Percentiles rank a stretch among this genome's conserved stretches.
Evolutionary conservation across 352 stramenopile genomes (phyloP).

Genomic region (Globisporangium solare): DNA sequence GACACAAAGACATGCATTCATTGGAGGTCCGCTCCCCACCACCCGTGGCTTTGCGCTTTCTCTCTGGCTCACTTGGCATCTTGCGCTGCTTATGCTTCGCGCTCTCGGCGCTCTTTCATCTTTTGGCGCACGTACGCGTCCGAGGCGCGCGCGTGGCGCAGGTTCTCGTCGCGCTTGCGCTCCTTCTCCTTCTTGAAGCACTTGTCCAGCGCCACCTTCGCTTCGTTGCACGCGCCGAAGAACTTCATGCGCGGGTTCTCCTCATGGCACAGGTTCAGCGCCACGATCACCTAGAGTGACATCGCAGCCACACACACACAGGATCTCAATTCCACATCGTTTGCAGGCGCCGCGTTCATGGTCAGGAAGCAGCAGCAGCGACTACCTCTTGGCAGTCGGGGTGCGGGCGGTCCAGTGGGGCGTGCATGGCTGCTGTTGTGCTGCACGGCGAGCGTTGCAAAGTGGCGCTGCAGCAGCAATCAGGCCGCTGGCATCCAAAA

Average conservation of each 20-base stretch:
- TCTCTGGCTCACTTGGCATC: neutral
- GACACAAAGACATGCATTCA: neutral
- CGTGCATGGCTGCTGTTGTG: slow-evolving; percentile 42
- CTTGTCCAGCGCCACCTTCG: slow-evolving; percentile 71
- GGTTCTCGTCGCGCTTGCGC: slow-evolving; percentile 54
- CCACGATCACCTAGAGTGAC: slow-evolving; percentile 57
- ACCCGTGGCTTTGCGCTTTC: neutral
- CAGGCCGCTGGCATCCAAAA: too few species aligned
- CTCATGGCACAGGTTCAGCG: slow-evolving; percentile 65
- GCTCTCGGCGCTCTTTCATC: slow-evolving; percentile 66
- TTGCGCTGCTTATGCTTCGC: slow-evolving; percentile 15
- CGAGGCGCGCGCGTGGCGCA: slow-evolving; percentile 57
- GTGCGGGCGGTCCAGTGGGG: slow-evolving; percentile 74
- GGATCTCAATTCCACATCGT: neutral
- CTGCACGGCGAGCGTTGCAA: slow-evolving; percentile 3
- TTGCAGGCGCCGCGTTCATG: neutral
- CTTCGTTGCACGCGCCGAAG: slow-evolving; percentile 60
- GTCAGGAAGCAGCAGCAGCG: neutral
- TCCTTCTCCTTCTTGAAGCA: slow-evolving; percentile 78
- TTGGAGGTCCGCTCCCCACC: neutral
- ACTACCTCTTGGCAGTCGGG: slow-evolving; percentile 76
- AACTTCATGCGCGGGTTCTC: slow-evolving; percentile 78
- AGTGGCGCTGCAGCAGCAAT: neutral
- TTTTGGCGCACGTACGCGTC: slow-evolving; percentile 72
- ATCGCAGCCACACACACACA: slow-evolving; percentile 5